A percentile compares a stretch with the other conserved stretches of the same genome.
phyloP scores from a whole-genome alignment of 306 rosid genomes.

The Cucurbita moschata region DNA sequence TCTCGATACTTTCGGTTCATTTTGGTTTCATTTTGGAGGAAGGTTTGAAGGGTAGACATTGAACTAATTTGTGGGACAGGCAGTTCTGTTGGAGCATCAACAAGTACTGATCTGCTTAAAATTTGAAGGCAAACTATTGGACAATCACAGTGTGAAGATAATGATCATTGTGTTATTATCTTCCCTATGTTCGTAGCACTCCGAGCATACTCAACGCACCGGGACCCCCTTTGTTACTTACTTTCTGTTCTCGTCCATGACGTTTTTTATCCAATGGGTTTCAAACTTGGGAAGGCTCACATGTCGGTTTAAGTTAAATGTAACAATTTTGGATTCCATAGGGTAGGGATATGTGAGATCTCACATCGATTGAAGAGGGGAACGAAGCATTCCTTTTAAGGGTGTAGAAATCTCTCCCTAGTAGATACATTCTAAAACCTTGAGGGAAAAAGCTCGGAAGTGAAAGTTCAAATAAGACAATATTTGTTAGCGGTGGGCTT shows the following conservation, averaged over 20 bases:
- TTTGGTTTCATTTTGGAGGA: background rate
- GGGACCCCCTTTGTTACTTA: background rate
- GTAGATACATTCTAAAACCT: no score
- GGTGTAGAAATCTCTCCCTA: no score
- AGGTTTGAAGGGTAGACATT: background rate
- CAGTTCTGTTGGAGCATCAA: background rate
- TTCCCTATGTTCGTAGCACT: background rate
- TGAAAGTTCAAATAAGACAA: no score
- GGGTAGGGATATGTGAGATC: background rate
- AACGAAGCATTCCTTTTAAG: no score
- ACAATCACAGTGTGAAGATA: background rate
- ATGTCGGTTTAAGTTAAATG: background rate
- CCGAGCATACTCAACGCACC: background rate
- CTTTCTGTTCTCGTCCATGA: background rate
- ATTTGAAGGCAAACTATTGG: background rate
- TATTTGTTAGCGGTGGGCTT: no score
- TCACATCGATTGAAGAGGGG: no score
- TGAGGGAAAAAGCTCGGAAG: no score
- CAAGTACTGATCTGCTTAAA: conserved; percentile 3
- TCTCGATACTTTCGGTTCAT: no score
- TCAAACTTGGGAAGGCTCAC: no score
- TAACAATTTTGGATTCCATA: background rate
- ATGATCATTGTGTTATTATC: background rate
- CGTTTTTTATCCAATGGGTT: background rate
- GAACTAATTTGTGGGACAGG: background rate